phyloP scores from a whole-genome alignment of 2,329 filamentous ascomycete genomes.

The Juglanconis sp. region DNA sequence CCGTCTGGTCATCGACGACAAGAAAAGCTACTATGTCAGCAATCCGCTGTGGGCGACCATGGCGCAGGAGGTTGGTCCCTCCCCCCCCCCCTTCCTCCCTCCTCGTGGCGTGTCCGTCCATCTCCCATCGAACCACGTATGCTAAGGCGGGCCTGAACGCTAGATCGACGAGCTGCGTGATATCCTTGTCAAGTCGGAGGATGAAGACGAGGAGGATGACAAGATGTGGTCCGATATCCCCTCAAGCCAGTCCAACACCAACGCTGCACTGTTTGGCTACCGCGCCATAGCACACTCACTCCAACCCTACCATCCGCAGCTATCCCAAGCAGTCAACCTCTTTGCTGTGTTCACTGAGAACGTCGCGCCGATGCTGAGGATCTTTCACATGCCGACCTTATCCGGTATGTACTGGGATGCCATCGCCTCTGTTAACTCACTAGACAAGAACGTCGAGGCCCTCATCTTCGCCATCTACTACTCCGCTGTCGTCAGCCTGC shows the following conservation, averaged over 20 bases:
- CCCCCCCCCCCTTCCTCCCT: no score
- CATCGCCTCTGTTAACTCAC: constrained; percentile 16
- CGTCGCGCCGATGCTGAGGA: constrained; percentile 25
- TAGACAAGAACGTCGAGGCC: constrained; percentile 21
- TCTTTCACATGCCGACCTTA: constrained; percentile 29
- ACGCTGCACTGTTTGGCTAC: constrained; percentile 25
- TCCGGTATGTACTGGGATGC: constrained; percentile 25
- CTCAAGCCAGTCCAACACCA: constrained; percentile 7
- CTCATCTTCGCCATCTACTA: constrained; percentile 53
- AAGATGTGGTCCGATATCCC: background rate
- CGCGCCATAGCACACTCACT: constrained; percentile 25
- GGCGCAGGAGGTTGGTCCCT: constrained; percentile 12
- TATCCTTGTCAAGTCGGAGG: constrained; percentile 11
- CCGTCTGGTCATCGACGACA: constrained; percentile 13
- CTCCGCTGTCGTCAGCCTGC: constrained; percentile 49
- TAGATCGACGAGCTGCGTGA: constrained; percentile 20
- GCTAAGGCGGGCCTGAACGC: background rate
- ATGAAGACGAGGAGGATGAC: constrained; percentile 10
- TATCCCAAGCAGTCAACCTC: constrained; percentile 23
- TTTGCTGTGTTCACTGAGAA: constrained; percentile 26
- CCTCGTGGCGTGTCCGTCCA: no score
- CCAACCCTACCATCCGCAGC: constrained; percentile 21
- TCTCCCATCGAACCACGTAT: background rate
- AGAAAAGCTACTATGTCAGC: constrained; percentile 20
- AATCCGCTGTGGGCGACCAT: constrained; percentile 18